These are phyloP conservation scores for Pseudonitzschia delicatissima DNA, from an alignment of 108 stramenopile genomes.

Conservation along the genomic window DNA sequence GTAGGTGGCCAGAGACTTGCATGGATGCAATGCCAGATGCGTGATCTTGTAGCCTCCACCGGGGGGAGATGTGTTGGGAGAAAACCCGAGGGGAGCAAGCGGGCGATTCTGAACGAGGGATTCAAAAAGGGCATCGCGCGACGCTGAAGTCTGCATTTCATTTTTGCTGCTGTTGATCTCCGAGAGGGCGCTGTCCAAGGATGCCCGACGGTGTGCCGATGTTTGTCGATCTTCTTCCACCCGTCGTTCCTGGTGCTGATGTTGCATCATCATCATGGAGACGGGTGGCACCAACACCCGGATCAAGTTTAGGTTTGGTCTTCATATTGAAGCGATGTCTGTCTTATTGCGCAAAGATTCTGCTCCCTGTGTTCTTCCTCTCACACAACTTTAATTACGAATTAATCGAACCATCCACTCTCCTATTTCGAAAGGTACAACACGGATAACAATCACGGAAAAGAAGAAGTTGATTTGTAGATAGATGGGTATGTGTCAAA, in stretches of 20 bases:
- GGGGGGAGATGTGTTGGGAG: not conserved
- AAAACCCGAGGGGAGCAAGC: not conserved
- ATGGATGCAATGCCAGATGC: not conserved
- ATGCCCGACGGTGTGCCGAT: not conserved
- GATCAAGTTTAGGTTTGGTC: slow-evolving; percentile 11
- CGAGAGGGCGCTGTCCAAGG: not conserved
- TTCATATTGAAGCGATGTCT: not conserved
- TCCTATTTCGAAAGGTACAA: too few relatives aligned
- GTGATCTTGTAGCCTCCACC: not conserved
- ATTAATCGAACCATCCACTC: too few relatives aligned
- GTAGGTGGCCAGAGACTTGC: not conserved
- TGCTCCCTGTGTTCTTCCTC: too few relatives aligned
- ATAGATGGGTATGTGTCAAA: too few relatives aligned
- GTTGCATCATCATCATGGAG: not conserved
- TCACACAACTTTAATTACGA: too few relatives aligned
- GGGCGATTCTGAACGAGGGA: not conserved
- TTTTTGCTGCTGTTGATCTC: not conserved
- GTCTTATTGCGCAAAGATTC: too few relatives aligned
- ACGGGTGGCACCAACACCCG: slow-evolving; percentile 4
- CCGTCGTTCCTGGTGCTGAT: not conserved
- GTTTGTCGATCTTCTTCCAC: not conserved
- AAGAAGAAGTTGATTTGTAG: too few relatives aligned
- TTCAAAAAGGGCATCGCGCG: not conserved
- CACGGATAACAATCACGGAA: too few relatives aligned
- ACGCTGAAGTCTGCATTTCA: not conserved